These are phyloP conservation scores for Chalara sp. DNA, from an alignment of 2,329 filamentous ascomycete genomes.

Conservation along the genomic window DNA sequence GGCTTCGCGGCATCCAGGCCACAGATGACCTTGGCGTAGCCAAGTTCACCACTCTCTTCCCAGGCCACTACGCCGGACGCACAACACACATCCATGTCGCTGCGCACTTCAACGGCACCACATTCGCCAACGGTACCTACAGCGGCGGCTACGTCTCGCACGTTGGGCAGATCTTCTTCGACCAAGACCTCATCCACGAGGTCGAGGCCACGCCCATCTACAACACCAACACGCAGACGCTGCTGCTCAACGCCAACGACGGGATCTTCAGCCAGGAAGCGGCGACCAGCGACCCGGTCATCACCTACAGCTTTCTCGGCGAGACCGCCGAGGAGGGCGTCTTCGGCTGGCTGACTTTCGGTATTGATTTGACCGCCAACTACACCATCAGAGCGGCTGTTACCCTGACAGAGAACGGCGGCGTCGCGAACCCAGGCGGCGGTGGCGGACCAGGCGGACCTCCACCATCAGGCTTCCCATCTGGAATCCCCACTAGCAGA, in stretches of 20 bases:
- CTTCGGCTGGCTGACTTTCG: constrained; percentile 49
- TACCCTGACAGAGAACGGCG: neutral
- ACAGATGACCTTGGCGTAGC: constrained; percentile 36
- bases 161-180: constrained; percentile 61
- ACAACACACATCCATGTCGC: constrained; percentile 43
- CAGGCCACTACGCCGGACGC: constrained; percentile 38
- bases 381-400: neutral
- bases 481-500: neutral
- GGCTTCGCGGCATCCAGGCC: constrained; percentile 34
- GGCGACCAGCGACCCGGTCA: constrained; percentile 41
- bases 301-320: constrained; percentile 52
- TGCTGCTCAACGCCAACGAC: constrained; percentile 28
- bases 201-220: constrained; percentile 45
- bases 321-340: constrained; percentile 43
- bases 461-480: neutral
- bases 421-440: neutral
- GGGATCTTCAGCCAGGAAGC: constrained; percentile 39
- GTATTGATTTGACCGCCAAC: constrained; percentile 34
- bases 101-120: constrained; percentile 36
- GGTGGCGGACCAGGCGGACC: neutral
- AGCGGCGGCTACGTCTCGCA: constrained; percentile 45
- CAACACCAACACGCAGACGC: constrained; percentile 35
- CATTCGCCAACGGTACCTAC: constrained; percentile 41
- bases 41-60: constrained; percentile 36
- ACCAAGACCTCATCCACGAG: constrained; percentile 46